Percentiles rank a stretch among this genome's conserved stretches.
These are phyloP conservation scores for Hymenoscyphus fructigenus DNA, from an alignment of 2,329 filamentous ascomycete genomes.

Conservation along the genomic window DNA sequence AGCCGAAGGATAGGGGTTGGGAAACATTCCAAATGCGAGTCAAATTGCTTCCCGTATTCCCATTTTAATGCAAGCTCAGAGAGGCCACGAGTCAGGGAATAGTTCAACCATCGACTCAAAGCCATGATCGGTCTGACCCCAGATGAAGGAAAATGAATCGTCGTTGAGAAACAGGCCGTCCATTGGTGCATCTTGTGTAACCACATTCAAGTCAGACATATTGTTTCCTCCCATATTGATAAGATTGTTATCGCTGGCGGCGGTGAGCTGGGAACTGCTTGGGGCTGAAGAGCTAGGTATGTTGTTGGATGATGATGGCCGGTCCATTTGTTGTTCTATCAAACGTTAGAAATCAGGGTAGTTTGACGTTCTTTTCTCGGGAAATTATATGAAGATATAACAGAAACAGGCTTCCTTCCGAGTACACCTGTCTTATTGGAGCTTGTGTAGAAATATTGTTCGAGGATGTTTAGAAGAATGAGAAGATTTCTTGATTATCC, in stretches of 20 bases:
- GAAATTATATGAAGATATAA: background rate
- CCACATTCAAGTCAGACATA: slow-evolving; percentile 4
- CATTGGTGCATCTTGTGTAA: background rate
- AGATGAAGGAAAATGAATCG: slow-evolving; percentile 14
- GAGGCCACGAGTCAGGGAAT: slow-evolving; percentile 20
- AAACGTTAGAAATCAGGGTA: background rate
- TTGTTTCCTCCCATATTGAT: background rate
- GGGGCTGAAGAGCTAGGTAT: background rate
- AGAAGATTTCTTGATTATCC: no score
- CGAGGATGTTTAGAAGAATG: no score
- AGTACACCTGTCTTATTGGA: no score
- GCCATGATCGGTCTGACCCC: slow-evolving; percentile 16
- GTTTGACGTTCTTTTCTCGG: background rate
- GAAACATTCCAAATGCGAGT: background rate
- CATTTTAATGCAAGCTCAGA: background rate
- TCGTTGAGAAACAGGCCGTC: slow-evolving; percentile 15
- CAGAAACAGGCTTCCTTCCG: no score
- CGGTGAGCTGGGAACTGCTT: background rate
- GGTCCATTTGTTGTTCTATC: slow-evolving; percentile 10
- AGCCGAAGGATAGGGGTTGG: background rate
- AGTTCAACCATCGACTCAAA: slow-evolving; percentile 21
- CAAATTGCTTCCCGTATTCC: background rate
- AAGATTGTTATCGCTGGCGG: background rate
- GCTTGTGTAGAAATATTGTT: no score
- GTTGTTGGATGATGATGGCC: background rate